Conservation (phyloP, 2,329 filamentous ascomycete genomes). For the Claviceps sp. region DNA sequence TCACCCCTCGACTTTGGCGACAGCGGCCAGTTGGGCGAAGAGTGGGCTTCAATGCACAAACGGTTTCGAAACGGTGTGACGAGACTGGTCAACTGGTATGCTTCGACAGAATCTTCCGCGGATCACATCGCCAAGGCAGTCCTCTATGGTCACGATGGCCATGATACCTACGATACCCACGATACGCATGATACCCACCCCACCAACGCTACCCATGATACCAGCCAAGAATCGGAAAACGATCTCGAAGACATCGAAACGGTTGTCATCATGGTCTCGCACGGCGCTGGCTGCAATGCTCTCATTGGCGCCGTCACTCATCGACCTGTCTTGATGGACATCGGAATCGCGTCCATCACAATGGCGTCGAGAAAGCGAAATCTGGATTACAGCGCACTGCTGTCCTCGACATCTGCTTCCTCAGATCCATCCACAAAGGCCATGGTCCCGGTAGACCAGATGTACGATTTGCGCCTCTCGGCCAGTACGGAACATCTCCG, state of each 20-base stretch:
- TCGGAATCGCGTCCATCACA: slow-evolving; percentile 80
- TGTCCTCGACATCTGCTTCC: slow-evolving; percentile 14
- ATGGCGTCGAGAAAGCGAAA: slow-evolving; percentile 58
- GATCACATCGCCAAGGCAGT: slow-evolving; percentile 34
- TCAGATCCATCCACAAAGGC: slow-evolving; percentile 11
- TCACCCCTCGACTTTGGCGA: slow-evolving; percentile 69
- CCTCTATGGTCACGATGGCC: slow-evolving; percentile 6
- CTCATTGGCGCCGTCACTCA: slow-evolving; percentile 84
- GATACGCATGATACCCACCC: too few relatives aligned
- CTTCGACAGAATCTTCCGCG: slow-evolving; percentile 35
- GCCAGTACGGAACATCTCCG: slow-evolving; percentile 64
- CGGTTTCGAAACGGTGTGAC: slow-evolving; percentile 72
- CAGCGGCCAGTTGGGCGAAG: slow-evolving; percentile 78
- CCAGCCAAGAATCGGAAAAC: slow-evolving; percentile 25
- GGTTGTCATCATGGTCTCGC: slow-evolving; percentile 78
- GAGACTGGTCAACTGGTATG: slow-evolving; percentile 75
- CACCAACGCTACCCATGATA: too few relatives aligned
- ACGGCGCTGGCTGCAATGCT: slow-evolving; percentile 92
- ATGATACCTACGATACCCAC: slow-evolving; percentile 9
- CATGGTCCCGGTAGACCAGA: slow-evolving; percentile 37
- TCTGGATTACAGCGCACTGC: slow-evolving; percentile 24
- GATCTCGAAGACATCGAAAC: slow-evolving; percentile 52
- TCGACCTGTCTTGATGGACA: slow-evolving; percentile 80
- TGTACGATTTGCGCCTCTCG: slow-evolving; percentile 63
- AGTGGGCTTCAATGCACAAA: slow-evolving; percentile 92